Base-by-base conservation (phyloP, 768 basidiomycete species). In the Amanita jacksonii region DNA sequence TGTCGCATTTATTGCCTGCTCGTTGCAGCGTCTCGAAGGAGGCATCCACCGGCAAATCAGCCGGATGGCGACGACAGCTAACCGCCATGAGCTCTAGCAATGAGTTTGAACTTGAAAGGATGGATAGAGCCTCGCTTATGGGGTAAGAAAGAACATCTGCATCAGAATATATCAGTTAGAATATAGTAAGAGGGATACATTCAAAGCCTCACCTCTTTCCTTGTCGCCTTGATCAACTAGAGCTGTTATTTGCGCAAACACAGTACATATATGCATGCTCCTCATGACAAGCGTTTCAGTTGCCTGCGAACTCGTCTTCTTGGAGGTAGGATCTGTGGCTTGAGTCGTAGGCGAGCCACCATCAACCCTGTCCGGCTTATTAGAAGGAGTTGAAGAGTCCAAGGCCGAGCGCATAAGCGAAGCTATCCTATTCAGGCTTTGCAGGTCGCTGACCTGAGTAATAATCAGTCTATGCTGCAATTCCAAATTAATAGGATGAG, bases 1-100 rank as follows among this genome's bases (percentile, higher is more conserved):
- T 70, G 40, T 76, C 72, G 10, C 81, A 60, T 56, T 83, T 85
- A 16, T 64, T 68, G 15, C 61, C 61, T 24, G 67, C 60, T 1
- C 70, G 68, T 7, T 41, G 41, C 15, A 64, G 32, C 16, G 72
- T 68, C n/a, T 64, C 62, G 33, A 63, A 59, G 18, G 48, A 46
- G 8, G 41, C 41, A 1, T 33, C 38, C 5, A 12, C 19, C 16
- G 43, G 32, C 12, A 35, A 19, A 16, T 13, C 16, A n/a, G 44
- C 7, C n/a, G 37, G 9, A 12, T 22, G 7, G n/a, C 7, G 15
- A 15, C 27, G 30, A 10, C 38, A 38, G 38, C 28, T 38, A 10
- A 36, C 27, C 12, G 30, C 19, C 8, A 45, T n/a, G n/a, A 45
- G 44, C 13, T 45, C 44, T 18, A 22, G 44, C n/a, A 45, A 12